Percentiles rank a stretch among this genome's conserved stretches.
phyloP scores from a whole-genome alignment of 176 grass and related monocot species.

The Leersia perrieri region DNA sequence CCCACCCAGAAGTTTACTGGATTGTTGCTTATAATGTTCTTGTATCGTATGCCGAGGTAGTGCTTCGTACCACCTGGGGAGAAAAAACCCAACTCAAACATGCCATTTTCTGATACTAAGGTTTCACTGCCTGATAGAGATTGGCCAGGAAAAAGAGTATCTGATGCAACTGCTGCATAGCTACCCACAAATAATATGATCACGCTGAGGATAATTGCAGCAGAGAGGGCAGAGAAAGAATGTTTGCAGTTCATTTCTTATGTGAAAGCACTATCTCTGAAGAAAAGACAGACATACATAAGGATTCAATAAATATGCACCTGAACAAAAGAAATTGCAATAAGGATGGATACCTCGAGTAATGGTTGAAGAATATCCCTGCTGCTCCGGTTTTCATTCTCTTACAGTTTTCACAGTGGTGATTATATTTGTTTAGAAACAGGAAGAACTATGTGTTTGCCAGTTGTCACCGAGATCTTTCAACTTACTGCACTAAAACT shows the following conservation, averaged over 20 bases:
- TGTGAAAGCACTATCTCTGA: neutral
- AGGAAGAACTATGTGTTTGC: neutral
- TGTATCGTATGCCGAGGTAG: conserved; percentile 40
- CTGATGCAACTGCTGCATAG: neutral
- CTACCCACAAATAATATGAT: conserved; percentile 5
- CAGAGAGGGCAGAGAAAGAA: conserved; percentile 6
- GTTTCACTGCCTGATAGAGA: conserved; percentile 28
- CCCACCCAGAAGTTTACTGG: conserved; percentile 25
- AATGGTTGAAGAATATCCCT: neutral
- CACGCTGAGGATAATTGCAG: neutral
- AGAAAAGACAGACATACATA: neutral
- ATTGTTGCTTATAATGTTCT: conserved; percentile 1
- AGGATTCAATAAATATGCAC: neutral
- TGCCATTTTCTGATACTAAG: conserved; percentile 30
- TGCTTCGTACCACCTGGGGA: neutral
- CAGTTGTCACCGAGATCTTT: neutral
- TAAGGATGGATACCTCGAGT: conserved; percentile 12
- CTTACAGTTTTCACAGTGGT: neutral
- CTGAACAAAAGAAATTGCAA: neutral
- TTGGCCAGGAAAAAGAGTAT: conserved; percentile 23
- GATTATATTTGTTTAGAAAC: conserved; percentile 6
- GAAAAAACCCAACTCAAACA: conserved; percentile 49
- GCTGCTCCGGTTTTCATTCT: neutral
- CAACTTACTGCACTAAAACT: neutral
- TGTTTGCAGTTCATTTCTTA: neutral